phyloP scores from a whole-genome alignment of 768 basidiomycete genomes.

The Roridomyces roridus region DNA sequence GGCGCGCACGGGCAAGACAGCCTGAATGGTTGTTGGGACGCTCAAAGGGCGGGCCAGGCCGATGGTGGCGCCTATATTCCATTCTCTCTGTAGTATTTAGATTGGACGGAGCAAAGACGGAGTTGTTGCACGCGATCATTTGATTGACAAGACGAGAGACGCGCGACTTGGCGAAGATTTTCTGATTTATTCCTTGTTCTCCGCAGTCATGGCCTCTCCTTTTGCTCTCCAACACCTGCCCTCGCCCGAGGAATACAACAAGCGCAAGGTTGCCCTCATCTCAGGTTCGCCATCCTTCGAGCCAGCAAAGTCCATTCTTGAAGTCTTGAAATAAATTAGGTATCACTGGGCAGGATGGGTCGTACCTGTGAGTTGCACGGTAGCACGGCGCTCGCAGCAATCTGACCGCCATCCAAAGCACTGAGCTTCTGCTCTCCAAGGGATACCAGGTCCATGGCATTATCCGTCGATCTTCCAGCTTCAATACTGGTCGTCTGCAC shows the following conservation, averaged over 20 bases:
- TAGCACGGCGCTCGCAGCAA: conserved; percentile 1
- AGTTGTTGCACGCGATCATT: too few species aligned
- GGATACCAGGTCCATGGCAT: conserved; percentile 95
- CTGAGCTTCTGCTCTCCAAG: conserved; percentile 83
- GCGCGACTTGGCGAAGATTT: not conserved
- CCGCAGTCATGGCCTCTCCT: conserved; percentile 29
- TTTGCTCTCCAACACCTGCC: conserved; percentile 62
- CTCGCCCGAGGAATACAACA: conserved; percentile 80
- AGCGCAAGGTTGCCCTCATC: conserved; percentile 93
- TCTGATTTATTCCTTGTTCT: too few species aligned
- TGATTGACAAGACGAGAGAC: too few species aligned
- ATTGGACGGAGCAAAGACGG: too few species aligned
- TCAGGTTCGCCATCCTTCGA: conserved; percentile 62
- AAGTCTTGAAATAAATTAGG: conserved; percentile 50
- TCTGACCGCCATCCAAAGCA: conserved; percentile 49
- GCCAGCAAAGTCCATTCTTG: conserved; percentile 12
- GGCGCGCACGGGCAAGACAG: conserved; percentile 50
- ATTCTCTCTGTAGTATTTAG: too few species aligned
- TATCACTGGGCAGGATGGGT: conserved; percentile 96
- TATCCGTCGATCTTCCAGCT: conserved; percentile 96
- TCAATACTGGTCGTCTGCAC: conserved; percentile 95
- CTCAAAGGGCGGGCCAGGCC: too few species aligned
- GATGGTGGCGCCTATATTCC: too few species aligned
- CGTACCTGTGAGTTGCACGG: conserved; percentile 82
- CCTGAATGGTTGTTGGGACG: too few species aligned